Evolutionary conservation across 2,329 filamentous ascomycete genomes (phyloP).

Genomic region (Graphium sp.): DNA sequence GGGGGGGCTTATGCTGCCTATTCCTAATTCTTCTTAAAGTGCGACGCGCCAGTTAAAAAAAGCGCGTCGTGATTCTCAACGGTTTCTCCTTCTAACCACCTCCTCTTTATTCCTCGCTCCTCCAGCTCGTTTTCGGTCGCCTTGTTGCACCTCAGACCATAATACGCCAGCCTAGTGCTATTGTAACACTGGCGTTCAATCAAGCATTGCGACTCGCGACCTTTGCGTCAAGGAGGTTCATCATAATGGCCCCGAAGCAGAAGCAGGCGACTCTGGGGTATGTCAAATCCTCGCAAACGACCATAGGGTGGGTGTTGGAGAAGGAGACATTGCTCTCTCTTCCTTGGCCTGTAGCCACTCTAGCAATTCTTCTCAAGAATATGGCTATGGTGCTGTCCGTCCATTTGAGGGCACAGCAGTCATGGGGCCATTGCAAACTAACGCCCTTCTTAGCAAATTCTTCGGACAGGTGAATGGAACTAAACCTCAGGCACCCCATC

Average conservation of each 20-base stretch:
- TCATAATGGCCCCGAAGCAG: slow-evolving; percentile 44
- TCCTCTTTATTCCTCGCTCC: no score
- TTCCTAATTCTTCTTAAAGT: no score
- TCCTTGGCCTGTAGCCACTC: no score
- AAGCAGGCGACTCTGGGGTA: slow-evolving; percentile 85
- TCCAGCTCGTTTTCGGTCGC: no score
- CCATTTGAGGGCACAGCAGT: neutral
- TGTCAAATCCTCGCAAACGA: slow-evolving; percentile 58
- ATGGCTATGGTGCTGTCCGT: neutral
- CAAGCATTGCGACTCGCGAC: slow-evolving; percentile 10
- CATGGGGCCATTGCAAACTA: neutral
- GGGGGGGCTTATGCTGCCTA: no score
- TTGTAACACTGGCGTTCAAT: no score
- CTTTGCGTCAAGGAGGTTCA: slow-evolving; percentile 6
- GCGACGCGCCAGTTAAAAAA: no score
- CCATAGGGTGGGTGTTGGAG: slow-evolving; percentile 51
- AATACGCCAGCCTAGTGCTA: no score
- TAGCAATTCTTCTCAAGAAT: slow-evolving; percentile 1
- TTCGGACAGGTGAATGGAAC: slow-evolving; percentile 49
- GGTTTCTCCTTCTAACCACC: no score
- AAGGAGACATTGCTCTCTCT: no score
- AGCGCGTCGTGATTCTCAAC: no score
- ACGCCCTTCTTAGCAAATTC: slow-evolving; percentile 54
- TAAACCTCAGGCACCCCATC: slow-evolving; percentile 35
- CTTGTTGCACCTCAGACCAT: no score